Evolutionary conservation across 306 rosid species (phyloP), one percentile per base, ranked within the genome.

Genomic region (Cucumis cinereus): DNA sequence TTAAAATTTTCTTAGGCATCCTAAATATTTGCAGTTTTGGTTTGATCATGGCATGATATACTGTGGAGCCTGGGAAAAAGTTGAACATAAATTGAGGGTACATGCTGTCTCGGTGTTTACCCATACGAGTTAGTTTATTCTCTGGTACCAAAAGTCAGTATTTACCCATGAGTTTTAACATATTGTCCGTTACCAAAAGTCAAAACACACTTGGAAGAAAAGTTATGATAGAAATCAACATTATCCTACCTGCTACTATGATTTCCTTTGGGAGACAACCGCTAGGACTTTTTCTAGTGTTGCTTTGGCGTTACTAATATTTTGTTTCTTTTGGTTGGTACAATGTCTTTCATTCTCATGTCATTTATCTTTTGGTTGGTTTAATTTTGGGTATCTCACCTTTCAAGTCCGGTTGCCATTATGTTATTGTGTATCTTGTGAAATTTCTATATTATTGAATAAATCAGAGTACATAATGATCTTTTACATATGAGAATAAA

Each of bases 1-100:
- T 92, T 82, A 84, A 92, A 68, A 81, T 73, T 78, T 83, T 36
- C 11, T 6, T 50, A 69, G 20, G 56, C 68, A 0, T 71, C 19
- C 45, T 20, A 23, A 70, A 38, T 47, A 71, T 40, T 58, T 56
- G 38, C 23, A 38, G 43, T 57, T 76, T 45, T 28, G n/a, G 26
- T 78, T 24, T 70, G 57, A 41, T 77, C 47, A 23, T 76, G 22
- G 49, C 57, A 45, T 55, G 76, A 16, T 14, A 80, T 62, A 20
- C 59, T 82, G n/a, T 30, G 35, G 40, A 36, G 3, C 6, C 1
- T 66, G 33, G 19, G 45, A 6, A 66, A 66, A 38, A 66, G 52
- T 19, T 20, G 52, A 33, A 40, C 50, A 64, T 35, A 36, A 64
- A 35, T 64, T 64, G 72, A 64, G 50, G 45, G 17, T 66, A 23